Conservation (phyloP, 108 stramenopile genomes). For the Nannochloropsis gaditana region DNA sequence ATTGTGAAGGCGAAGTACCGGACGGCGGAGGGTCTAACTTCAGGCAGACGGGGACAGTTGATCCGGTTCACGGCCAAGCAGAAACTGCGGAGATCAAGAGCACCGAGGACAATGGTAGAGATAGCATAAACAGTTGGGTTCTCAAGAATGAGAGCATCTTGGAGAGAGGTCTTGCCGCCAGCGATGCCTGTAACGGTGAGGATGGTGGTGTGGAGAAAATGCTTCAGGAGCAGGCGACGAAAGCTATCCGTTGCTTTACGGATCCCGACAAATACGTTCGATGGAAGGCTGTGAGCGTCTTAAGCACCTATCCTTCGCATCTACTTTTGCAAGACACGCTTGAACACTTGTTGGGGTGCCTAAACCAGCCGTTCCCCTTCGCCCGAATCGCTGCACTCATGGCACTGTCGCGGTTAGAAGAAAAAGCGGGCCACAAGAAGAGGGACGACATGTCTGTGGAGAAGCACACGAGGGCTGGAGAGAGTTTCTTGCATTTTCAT, state of each 20-base stretch:
- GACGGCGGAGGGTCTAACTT: background rate
- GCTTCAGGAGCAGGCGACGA: background rate
- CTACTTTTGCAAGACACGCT: background rate
- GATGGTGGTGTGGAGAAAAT: background rate
- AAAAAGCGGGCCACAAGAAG: background rate
- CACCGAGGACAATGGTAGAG: background rate
- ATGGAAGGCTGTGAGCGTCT: background rate
- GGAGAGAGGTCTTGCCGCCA: background rate
- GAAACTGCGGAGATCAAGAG: background rate
- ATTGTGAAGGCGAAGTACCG: background rate
- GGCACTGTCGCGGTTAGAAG: background rate
- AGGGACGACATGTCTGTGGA: background rate
- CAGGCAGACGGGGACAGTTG: background rate
- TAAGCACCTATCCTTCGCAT: background rate
- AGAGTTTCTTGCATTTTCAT: background rate
- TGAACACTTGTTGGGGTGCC: background rate
- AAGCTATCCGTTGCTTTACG: conserved; percentile 1
- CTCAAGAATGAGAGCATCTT: background rate
- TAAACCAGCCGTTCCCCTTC: background rate
- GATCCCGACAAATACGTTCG: background rate
- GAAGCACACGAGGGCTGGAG: background rate
- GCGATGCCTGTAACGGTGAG: background rate
- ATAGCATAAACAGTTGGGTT: background rate
- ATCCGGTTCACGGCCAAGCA: too few relatives aligned
- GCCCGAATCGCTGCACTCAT: background rate